Conservation (phyloP, 2,329 filamentous ascomycete species). For the Sclerotiophoma versabilis region DNA sequence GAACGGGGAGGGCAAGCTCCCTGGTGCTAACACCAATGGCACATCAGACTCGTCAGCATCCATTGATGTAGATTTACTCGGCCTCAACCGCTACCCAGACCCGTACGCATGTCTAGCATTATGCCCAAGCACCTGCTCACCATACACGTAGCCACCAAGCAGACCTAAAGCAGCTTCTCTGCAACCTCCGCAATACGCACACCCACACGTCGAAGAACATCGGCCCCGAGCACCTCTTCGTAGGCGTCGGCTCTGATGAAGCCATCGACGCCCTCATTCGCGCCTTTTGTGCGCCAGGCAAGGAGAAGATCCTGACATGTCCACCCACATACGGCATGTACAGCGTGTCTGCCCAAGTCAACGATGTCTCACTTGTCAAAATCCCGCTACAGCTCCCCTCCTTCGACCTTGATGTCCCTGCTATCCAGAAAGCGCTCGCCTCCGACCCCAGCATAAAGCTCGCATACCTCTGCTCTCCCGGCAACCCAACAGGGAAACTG, state of each 20-base stretch:
- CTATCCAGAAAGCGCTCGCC: slow-evolving; percentile 71
- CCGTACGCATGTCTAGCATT: slow-evolving; percentile 59
- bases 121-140: background rate
- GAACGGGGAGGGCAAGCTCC: slow-evolving; percentile 56
- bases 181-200: slow-evolving; percentile 85
- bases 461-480: slow-evolving; percentile 90
- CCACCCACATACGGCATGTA: slow-evolving; percentile 99
- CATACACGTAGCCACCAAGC: slow-evolving; percentile 70
- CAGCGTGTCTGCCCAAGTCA: slow-evolving; percentile 89
- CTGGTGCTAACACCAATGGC: slow-evolving; percentile 52
- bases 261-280: slow-evolving; percentile 93
- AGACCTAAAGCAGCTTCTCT: slow-evolving; percentile 85
- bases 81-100: slow-evolving; percentile 93
- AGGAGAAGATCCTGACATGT: slow-evolving; percentile 91
- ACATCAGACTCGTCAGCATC: slow-evolving; percentile 42
- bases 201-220: slow-evolving; percentile 77
- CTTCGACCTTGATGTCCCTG: slow-evolving; percentile 75
- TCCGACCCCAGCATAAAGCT: slow-evolving; percentile 77
- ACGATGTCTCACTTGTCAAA: slow-evolving; percentile 85
- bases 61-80: slow-evolving; percentile 75
- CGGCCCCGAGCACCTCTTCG: slow-evolving; percentile 84
- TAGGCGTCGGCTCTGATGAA: slow-evolving; percentile 95
- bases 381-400: slow-evolving; percentile 79
- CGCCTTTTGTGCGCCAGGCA: slow-evolving; percentile 87
- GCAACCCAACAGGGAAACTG: slow-evolving; percentile 87